A percentile compares a stretch with the other conserved stretches of the same genome.
phyloP scores from a whole-genome alignment of 164 flowering plant species.

The Magnolia sinica region DNA sequence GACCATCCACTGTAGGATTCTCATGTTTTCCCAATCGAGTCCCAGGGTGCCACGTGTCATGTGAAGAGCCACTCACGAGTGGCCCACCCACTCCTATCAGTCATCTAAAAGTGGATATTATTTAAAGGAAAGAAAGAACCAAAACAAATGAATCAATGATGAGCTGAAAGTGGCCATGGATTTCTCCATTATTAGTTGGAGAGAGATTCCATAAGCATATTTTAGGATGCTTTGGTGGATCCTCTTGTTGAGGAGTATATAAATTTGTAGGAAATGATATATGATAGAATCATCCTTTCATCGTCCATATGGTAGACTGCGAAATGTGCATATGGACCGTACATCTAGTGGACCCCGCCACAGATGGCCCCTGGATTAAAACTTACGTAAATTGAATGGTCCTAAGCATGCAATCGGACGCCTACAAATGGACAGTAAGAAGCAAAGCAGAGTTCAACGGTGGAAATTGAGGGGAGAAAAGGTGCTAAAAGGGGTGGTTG shows the following conservation, averaged over 20 bases:
- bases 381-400: neutral
- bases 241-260: no score
- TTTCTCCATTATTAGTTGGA: neutral
- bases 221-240: neutral
- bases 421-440: no score
- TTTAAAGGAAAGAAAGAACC: neutral
- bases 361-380: neutral
- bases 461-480: no score
- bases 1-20: no score
- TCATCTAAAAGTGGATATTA: neutral
- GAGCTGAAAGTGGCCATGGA: neutral
- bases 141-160: neutral
- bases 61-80: neutral
- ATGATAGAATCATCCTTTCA: neutral
- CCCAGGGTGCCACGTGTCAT: neutral
- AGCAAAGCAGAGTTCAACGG: no score
- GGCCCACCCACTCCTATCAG: neutral
- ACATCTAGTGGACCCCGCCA: neutral
- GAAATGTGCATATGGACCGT: neutral
- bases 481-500: no score
- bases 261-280: neutral
- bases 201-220: neutral
- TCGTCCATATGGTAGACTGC: neutral
- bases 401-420: no score
- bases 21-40: neutral